phyloP scores from a whole-genome alignment of 2,329 filamentous ascomycete species.

The Conoideocrella luteorostrata region DNA sequence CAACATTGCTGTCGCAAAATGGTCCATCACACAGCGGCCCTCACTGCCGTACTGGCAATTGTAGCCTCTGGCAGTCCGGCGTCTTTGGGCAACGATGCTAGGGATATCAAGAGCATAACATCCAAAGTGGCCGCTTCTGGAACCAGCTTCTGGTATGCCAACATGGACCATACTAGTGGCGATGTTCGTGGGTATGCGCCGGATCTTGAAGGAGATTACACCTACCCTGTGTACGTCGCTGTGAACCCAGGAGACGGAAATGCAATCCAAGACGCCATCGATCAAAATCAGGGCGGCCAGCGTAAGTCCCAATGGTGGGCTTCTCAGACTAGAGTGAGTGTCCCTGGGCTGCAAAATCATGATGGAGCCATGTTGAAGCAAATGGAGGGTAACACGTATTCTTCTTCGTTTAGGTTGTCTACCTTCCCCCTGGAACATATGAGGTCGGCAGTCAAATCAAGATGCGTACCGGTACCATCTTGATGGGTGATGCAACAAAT shows the following conservation, averaged over 20 bases:
- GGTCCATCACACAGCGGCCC: conserved; percentile 12
- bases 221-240: conserved; percentile 31
- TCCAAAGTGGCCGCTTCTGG: background rate
- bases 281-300: conserved; percentile 24
- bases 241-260: conserved; percentile 30
- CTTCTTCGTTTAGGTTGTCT: conserved; percentile 29
- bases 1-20: conserved; percentile 4
- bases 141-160: conserved; percentile 34
- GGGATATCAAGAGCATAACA: background rate
- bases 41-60: conserved; percentile 13
- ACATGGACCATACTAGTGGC: conserved; percentile 34
- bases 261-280: conserved; percentile 33
- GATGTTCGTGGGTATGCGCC: conserved; percentile 32
- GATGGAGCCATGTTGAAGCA: background rate
- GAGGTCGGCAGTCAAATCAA: conserved; percentile 29
- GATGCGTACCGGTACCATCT: conserved; percentile 37
- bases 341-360: too few species aligned
- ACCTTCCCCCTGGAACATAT: conserved; percentile 37
- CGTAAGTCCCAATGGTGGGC: conserved; percentile 32
- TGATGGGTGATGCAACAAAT: conserved; percentile 39
- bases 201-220: conserved; percentile 30
- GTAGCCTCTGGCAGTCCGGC: conserved; percentile 14
- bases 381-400: background rate
- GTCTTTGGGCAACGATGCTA: conserved; percentile 4
- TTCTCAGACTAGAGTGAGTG: conserved; percentile 32